Conservation (phyloP, 768 basidiomycete genomes). For the Hemileccinum rubropunctum region DNA sequence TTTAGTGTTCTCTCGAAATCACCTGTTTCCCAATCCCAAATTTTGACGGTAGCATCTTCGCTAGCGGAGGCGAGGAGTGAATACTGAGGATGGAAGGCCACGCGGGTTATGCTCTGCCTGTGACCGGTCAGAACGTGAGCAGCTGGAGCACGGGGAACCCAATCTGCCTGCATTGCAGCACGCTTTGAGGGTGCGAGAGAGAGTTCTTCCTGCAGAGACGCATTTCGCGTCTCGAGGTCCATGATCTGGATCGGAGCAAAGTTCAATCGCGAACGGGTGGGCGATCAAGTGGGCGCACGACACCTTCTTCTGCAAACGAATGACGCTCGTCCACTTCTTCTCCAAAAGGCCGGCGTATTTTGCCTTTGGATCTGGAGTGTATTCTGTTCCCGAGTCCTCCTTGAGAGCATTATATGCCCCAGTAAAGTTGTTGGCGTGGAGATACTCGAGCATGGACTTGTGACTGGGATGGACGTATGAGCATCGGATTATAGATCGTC, state of each 20-base stretch:
- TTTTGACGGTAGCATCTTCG: conserved; percentile 87
- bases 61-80: conserved; percentile 81
- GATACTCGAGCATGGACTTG: conserved; percentile 79
- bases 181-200: conserved; percentile 47
- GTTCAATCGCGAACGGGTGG: conserved; percentile 3
- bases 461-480: conserved; percentile 45
- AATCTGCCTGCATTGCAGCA: conserved; percentile 69
- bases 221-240: conserved; percentile 86
- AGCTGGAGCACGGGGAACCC: conserved; percentile 86
- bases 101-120: conserved; percentile 68
- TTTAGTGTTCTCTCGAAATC: conserved; percentile 91
- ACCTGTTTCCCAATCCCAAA: conserved; percentile 97
- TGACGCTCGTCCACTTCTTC: conserved; percentile 98
- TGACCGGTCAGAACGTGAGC: conserved; percentile 77
- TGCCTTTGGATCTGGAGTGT: conserved; percentile 81
- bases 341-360: conserved; percentile 85
- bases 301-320: conserved; percentile 94
- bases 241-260: conserved; percentile 62
- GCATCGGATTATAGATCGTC: conserved; percentile 6
- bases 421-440: conserved; percentile 62
- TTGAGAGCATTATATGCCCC: conserved; percentile 61
- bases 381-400: conserved; percentile 54
- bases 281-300: conserved; percentile 13
- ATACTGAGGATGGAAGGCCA: conserved; percentile 87
- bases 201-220: conserved; percentile 73